Percentiles rank a stretch among this genome's conserved stretches.
phyloP scores from a whole-genome alignment of 2,329 filamentous ascomycete genomes.

The Daldinia sp. region DNA sequence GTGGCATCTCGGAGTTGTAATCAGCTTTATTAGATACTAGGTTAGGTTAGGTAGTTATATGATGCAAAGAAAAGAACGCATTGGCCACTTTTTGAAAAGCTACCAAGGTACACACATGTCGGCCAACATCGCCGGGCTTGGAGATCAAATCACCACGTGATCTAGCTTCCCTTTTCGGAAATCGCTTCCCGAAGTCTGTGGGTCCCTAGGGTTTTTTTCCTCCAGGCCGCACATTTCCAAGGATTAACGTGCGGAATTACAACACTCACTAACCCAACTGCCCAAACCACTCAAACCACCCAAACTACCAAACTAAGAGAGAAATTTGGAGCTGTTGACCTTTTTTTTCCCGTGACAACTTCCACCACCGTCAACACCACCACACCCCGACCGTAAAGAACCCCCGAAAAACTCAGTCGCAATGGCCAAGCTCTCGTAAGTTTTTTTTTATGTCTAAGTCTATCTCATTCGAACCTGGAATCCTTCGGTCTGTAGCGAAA shows the following conservation, averaged over 20 bases:
- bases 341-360: constrained; percentile 24
- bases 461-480: constrained; percentile 22
- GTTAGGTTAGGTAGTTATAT: no score
- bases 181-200: constrained; percentile 32
- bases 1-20: no score
- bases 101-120: not conserved
- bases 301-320: constrained; percentile 19
- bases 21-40: no score
- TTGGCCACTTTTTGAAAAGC: not conserved
- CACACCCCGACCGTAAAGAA: constrained; percentile 25
- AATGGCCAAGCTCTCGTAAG: constrained; percentile 47
- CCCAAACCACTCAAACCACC: no score
- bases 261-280: no score
- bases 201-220: constrained; percentile 37
- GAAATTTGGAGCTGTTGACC: constrained; percentile 33
- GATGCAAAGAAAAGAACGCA: not conserved
- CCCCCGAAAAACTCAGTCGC: constrained; percentile 33
- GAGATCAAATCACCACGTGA: constrained; percentile 25
- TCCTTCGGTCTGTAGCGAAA: constrained; percentile 8
- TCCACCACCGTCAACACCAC: constrained; percentile 26
- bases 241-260: no score
- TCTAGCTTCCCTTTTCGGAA: constrained; percentile 6
- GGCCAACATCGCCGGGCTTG: no score
- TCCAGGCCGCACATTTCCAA: constrained; percentile 30
- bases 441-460: no score